Base-by-base conservation (phyloP, 805 yeast genomes). In the Candida saitoana region DNA sequence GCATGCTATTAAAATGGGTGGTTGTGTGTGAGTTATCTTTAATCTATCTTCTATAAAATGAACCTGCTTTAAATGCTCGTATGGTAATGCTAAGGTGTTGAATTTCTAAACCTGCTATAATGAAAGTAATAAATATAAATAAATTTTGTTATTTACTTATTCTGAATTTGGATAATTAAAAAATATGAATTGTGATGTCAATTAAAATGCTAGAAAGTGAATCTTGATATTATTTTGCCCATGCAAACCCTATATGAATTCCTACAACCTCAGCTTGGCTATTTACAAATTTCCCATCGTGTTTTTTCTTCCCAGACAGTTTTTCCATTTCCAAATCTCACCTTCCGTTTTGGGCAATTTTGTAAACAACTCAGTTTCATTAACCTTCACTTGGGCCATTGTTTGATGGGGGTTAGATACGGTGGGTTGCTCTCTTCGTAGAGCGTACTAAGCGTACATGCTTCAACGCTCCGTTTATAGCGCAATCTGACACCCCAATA, bases 1-100 rank as follows among this genome's bases (percentile, higher is more conserved):
- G 24, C 48, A 45, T 45, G 8, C 3, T 29, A 27, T 33, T n/a
- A 18, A 24, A 5, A 8, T n/a, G n/a, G n/a, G n/a, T n/a, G n/a
- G n/a, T n/a, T n/a, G n/a, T n/a, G n/a, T n/a, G n/a, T n/a, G n/a
- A n/a, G n/a, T n/a, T n/a, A n/a, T n/a, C n/a, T n/a, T n/a, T n/a
- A n/a, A n/a, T n/a, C n/a, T n/a, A n/a, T n/a, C n/a, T n/a, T n/a
- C n/a, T n/a, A n/a, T n/a, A n/a, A n/a, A n/a, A n/a, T n/a, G n/a
- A n/a, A n/a, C n/a, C n/a, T n/a, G n/a, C n/a, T n/a, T n/a, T n/a
- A n/a, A n/a, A n/a, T n/a, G n/a, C n/a, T n/a, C n/a, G n/a, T n/a
- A n/a, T n/a, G n/a, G n/a, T n/a, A n/a, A n/a, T n/a, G n/a, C n/a
- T n/a, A n/a, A n/a, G n/a, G n/a, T n/a, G n/a, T n/a, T n/a, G n/a